Percentiles rank a stretch among this genome's conserved stretches.
phyloP scores from a whole-genome alignment of 73 alveolate genomes.

The Blepharisma japonicum region DNA sequence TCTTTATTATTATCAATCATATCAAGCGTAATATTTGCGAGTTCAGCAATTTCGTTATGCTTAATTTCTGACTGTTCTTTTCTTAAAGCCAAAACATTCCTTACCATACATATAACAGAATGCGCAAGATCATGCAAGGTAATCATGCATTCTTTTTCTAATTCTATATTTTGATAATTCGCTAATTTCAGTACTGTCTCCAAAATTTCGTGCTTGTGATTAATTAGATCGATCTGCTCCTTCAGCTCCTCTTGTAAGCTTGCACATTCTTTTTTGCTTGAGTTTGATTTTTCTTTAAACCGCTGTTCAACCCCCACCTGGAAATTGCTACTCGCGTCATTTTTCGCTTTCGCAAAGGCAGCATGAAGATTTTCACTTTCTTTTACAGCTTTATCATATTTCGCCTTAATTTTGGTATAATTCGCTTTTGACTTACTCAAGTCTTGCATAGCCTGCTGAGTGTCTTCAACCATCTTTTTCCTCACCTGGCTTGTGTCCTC shows the following conservation, averaged over 20 bases:
- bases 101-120: not conserved
- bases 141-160: not conserved
- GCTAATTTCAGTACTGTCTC: not conserved
- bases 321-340: not conserved
- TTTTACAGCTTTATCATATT: constrained; percentile 23
- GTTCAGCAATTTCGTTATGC: not conserved
- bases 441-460: not conserved
- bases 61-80: constrained; percentile 5
- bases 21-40: constrained; percentile 17
- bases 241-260: not conserved
- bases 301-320: not conserved
- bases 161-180: not conserved
- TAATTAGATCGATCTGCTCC: not conserved
- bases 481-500: not conserved
- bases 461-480: not conserved
- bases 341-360: not conserved
- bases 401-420: not conserved
- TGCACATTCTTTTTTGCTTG: constrained; percentile 1
- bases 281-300: constrained; percentile 1
- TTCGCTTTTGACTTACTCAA: not conserved
- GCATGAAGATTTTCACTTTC: not conserved
- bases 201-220: not conserved
- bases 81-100: not conserved
- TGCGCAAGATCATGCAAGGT: not conserved
- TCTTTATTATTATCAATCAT: not conserved